These are phyloP conservation scores for Hypomontagnella monticulosa DNA, from an alignment of 495 filamentous ascomycete genomes.

Conservation along the genomic window DNA sequence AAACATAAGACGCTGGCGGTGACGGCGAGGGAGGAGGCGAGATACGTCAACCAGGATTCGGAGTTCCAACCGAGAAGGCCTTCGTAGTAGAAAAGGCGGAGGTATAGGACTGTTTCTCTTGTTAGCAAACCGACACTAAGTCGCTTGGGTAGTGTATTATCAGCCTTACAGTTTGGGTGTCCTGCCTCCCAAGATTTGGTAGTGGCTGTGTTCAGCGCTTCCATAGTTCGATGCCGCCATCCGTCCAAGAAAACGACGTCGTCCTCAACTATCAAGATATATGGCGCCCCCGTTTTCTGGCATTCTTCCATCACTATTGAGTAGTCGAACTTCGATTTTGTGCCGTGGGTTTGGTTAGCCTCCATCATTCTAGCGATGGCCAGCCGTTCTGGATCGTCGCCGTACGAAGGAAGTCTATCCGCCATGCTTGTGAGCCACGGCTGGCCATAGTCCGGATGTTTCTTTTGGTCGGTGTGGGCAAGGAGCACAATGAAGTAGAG, in stretches of 20 bases:
- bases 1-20: constrained; percentile 11
- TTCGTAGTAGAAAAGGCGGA: constrained; percentile 69
- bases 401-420: constrained; percentile 60
- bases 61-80: constrained; percentile 65
- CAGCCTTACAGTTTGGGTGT: constrained; percentile 27
- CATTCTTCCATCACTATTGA: constrained; percentile 60
- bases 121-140: background rate
- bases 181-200: constrained; percentile 31
- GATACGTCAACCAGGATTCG: constrained; percentile 59
- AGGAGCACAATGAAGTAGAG: constrained; percentile 64
- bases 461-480: constrained; percentile 57
- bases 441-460: constrained; percentile 61
- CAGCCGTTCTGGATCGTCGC: constrained; percentile 40
- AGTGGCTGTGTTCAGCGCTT: constrained; percentile 50
- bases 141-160: background rate
- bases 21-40: constrained; percentile 47
- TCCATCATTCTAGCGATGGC: constrained; percentile 36
- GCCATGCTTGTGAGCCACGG: constrained; percentile 59
- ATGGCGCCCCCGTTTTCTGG: constrained; percentile 54
- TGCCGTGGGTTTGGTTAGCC: constrained; percentile 30
- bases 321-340: constrained; percentile 57
- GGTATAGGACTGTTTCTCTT: constrained; percentile 51
- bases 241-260: constrained; percentile 62
- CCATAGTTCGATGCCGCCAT: constrained; percentile 59
- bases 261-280: constrained; percentile 65